Evolutionary conservation across 345 rosid species (phyloP).

Genomic region (Gossypium mustelinum): DNA sequence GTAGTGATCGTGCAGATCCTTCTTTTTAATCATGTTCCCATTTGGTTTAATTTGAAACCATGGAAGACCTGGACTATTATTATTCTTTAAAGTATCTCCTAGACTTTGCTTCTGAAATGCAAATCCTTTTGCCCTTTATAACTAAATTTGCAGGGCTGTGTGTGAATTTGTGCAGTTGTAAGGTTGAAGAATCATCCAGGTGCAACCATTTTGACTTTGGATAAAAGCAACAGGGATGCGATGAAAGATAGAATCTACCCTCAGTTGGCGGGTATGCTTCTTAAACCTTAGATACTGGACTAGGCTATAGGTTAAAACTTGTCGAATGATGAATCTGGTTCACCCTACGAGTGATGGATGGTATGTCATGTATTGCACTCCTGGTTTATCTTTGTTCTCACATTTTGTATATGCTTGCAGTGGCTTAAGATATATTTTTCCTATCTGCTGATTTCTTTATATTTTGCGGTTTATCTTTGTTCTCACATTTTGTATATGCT

Average conservation of each 20-base stretch:
- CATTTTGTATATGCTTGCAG: too few relatives aligned
- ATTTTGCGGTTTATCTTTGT: too few relatives aligned
- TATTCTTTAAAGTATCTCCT: not conserved
- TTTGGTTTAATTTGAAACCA: not conserved
- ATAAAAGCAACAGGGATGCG: conserved; percentile 45
- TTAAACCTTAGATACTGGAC: conserved; percentile 15
- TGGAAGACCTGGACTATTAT: not conserved
- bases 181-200: conserved; percentile 59
- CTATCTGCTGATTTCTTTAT: too few relatives aligned
- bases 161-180: conserved; percentile 40
- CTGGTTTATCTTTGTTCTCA: not conserved
- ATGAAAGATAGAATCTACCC: conserved; percentile 38
- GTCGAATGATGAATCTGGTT: not conserved
- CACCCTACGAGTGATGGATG: not conserved
- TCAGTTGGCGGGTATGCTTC: conserved; percentile 34
- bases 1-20: not conserved
- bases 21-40: not conserved
- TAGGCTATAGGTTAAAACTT: not conserved
- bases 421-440: too few relatives aligned
- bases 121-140: not conserved
- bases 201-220: conserved; percentile 46
- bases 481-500: too few relatives aligned
- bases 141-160: not conserved
- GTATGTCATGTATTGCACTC: not conserved
- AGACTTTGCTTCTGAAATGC: not conserved